A percentile compares a stretch with the other conserved stretches of the same genome.
These are phyloP conservation scores for Trichoderma atroviride DNA, from an alignment of 2,329 filamentous ascomycete genomes.

Conservation along the genomic window DNA sequence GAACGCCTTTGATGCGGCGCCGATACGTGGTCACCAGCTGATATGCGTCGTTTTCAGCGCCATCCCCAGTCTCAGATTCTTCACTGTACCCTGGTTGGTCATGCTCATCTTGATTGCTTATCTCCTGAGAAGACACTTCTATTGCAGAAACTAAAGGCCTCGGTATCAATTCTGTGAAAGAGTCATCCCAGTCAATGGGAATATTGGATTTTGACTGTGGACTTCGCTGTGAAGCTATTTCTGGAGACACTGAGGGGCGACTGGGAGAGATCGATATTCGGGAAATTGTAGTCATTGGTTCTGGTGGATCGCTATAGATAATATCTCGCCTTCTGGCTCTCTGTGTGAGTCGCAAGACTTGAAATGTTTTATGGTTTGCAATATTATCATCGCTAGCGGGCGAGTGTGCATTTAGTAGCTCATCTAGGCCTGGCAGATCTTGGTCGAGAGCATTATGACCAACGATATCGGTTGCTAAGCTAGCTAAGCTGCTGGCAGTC, in stretches of 20 bases:
- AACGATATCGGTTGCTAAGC: slow-evolving; percentile 42
- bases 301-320: slow-evolving; percentile 39
- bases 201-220: background rate
- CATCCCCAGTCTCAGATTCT: slow-evolving; percentile 33
- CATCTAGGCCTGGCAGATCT: slow-evolving; percentile 44
- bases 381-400: slow-evolving; percentile 27
- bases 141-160: slow-evolving; percentile 12
- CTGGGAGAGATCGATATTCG: background rate
- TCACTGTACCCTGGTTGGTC: slow-evolving; percentile 14
- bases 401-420: slow-evolving; percentile 36
- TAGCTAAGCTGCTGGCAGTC: slow-evolving; percentile 40
- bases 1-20: slow-evolving; percentile 59
- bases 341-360: slow-evolving; percentile 35
- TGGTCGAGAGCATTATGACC: slow-evolving; percentile 43
- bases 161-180: background rate
- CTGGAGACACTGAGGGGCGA: background rate
- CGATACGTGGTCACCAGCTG: slow-evolving; percentile 47
- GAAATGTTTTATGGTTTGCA: slow-evolving; percentile 33
- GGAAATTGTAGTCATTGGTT: slow-evolving; percentile 25
- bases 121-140: slow-evolving; percentile 34
- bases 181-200: background rate
- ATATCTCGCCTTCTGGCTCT: slow-evolving; percentile 39
- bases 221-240: background rate
- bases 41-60: slow-evolving; percentile 39
- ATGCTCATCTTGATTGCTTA: slow-evolving; percentile 25